Evolutionary conservation across 108 stramenopile species (phyloP).

Genomic region (Pseudonitzschia pungens): DNA sequence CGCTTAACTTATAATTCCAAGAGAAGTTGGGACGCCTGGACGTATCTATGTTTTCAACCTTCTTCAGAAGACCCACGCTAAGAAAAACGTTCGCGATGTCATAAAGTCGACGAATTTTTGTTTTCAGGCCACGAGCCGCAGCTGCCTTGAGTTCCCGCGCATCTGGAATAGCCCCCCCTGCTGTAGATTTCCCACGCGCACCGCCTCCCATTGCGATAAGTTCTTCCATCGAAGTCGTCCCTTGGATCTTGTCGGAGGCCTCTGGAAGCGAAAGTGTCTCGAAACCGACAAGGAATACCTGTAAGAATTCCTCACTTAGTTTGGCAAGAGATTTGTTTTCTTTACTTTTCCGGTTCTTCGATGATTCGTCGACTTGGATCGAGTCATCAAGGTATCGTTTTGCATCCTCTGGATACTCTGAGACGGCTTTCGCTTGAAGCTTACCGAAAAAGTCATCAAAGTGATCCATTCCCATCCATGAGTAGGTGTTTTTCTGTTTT

Average conservation of each 20-base stretch:
- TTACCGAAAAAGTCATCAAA: constrained; percentile 60
- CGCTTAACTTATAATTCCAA: constrained; percentile 54
- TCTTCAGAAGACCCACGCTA: constrained; percentile 71
- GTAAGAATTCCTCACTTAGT: constrained; percentile 82
- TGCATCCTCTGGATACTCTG: constrained; percentile 50
- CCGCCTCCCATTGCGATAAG: constrained; percentile 23
- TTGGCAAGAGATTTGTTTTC: constrained; percentile 73
- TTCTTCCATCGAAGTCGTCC: constrained; percentile 43
- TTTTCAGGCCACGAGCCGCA: constrained; percentile 72
- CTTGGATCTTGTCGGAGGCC: constrained; percentile 78
- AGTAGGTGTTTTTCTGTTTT: constrained; percentile 89
- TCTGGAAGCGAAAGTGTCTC: constrained; percentile 55
- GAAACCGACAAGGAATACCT: constrained; percentile 82
- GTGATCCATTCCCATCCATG: constrained; percentile 74
- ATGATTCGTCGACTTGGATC: neutral
- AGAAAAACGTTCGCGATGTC: constrained; percentile 95
- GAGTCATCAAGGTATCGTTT: constrained; percentile 16
- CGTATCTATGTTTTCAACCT: constrained; percentile 50
- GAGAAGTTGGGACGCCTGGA: constrained; percentile 56
- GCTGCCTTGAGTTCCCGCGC: constrained; percentile 35
- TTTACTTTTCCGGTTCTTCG: neutral
- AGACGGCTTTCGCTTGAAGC: constrained; percentile 61
- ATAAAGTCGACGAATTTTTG: constrained; percentile 93
- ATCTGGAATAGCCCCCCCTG: constrained; percentile 11
- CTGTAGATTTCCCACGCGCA: neutral